These are phyloP conservation scores for Lactarius hatsudake DNA, from an alignment of 768 basidiomycete genomes.

Conservation along the genomic window DNA sequence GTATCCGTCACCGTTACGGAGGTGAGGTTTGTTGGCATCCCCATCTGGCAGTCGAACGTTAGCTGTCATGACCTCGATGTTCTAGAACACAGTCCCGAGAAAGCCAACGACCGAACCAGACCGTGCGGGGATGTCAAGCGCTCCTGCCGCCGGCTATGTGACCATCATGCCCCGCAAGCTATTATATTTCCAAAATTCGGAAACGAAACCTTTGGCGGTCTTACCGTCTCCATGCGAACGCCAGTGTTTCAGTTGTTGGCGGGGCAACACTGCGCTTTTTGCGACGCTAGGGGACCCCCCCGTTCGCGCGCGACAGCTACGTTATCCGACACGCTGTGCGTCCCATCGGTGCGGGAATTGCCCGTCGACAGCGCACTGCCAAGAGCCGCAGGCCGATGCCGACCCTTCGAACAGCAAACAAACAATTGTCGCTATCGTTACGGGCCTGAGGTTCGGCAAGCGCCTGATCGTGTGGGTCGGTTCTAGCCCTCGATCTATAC, in stretches of 20 bases:
- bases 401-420: neutral
- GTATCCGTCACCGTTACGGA: neutral
- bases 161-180: neutral
- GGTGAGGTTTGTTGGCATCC: neutral
- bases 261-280: neutral
- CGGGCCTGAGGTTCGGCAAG: neutral
- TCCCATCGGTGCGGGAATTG: neutral
- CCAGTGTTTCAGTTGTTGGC: neutral
- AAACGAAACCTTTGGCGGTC: neutral
- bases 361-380: neutral
- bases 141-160: neutral
- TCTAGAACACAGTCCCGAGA: neutral
- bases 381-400: too few species aligned
- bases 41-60: neutral
- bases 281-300: neutral
- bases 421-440: neutral
- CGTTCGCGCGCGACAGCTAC: neutral
- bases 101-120: neutral
- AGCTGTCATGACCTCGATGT: neutral
- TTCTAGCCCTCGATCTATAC: neutral
- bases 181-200: neutral
- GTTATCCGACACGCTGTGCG: neutral
- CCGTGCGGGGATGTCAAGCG: neutral
- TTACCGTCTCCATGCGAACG: neutral
- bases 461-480: neutral